Conservation (phyloP, 495 filamentous ascomycete species). For the Penicillium maclennaniae region DNA sequence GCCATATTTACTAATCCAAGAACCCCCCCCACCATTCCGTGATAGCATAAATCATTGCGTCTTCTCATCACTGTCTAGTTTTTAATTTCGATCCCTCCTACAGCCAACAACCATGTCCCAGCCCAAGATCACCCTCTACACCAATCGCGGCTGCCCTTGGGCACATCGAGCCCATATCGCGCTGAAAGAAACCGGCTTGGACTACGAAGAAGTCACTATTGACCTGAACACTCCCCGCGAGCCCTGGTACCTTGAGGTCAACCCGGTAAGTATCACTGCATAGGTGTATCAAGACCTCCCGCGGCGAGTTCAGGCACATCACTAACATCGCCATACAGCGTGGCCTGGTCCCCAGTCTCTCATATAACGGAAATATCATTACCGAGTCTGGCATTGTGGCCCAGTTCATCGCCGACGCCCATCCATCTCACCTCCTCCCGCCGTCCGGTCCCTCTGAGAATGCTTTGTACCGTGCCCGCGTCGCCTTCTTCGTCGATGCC, state of each 20-base stretch:
- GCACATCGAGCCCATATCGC: constrained; percentile 80
- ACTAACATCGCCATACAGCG: constrained; percentile 38
- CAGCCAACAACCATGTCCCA: constrained; percentile 25
- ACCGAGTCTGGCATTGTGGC: constrained; percentile 71
- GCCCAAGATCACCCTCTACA: constrained; percentile 62
- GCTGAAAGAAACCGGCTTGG: constrained; percentile 65
- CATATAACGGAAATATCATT: constrained; percentile 68
- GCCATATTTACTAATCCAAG: constrained; percentile 32
- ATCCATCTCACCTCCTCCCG: constrained; percentile 48
- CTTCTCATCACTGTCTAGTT: not conserved
- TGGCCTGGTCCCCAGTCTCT: constrained; percentile 72
- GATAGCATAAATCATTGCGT: constrained; percentile 17
- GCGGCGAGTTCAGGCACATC: not conserved
- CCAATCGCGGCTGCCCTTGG: constrained; percentile 74
- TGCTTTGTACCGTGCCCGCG: constrained; percentile 60
- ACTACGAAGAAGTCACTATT: constrained; percentile 77
- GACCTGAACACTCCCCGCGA: constrained; percentile 69
- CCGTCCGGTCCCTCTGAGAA: constrained; percentile 31
- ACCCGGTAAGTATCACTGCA: constrained; percentile 51
- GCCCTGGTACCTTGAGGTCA: constrained; percentile 80
- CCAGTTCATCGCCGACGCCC: constrained; percentile 65
- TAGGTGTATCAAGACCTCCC: not conserved
- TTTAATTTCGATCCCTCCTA: not conserved
- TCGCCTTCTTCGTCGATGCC: constrained; percentile 75
- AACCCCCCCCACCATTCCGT: constrained; percentile 16